Base-by-base conservation (phyloP, 495 filamentous ascomycete species). In the Usnea hakonensis region DNA sequence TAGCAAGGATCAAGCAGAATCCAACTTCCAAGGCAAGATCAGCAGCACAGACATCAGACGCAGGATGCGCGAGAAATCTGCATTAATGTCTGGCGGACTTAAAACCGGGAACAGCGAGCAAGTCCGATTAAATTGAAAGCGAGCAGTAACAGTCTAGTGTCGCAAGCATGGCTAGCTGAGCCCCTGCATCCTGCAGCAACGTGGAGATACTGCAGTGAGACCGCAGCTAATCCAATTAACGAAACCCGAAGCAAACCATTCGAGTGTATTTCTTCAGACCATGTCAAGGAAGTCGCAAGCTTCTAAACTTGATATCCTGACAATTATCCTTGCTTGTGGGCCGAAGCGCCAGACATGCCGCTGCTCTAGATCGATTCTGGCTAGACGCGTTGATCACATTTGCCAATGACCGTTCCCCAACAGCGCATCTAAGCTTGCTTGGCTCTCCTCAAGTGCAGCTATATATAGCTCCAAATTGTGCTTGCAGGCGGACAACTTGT, bases 1-100 rank as follows among this genome's bases (percentile, higher is more conserved):
- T 9, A 69, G 70, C 21, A 28, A 56, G 19, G 61, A 62, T 30
- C 60, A 54, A 57, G 74, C 76, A 17, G 81, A 84, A 38, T 79
- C 82, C 53, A 57, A 48, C 55, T 96, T 93, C 70, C 82, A 86
- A 5, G 79, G 81, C 35, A 98, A 96, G 74, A 88, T 98, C 68
- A 96, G 92, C 78, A 97, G 94, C 73, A 90, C 89, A 1, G 86
- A 83, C 65, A 84, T 87, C 58, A 76, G 85, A 69, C 82, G 79
- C 53, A 78, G 75, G 41, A 62, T 72, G 50, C 70, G 65, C 30
- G 71, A 78, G 64, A 73, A 61, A 55, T 52, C 50, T 28, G 41
- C 35, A 38, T 26, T 33, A 19, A 41, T 26, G n/a, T 23, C 53
- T 40, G 44, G 43, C 48, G 16, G 35, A n/a, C n/a, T 44, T 61